Conservation (phyloP, 2,329 filamentous ascomycete genomes). For the Colletotrichum echinochloae region DNA sequence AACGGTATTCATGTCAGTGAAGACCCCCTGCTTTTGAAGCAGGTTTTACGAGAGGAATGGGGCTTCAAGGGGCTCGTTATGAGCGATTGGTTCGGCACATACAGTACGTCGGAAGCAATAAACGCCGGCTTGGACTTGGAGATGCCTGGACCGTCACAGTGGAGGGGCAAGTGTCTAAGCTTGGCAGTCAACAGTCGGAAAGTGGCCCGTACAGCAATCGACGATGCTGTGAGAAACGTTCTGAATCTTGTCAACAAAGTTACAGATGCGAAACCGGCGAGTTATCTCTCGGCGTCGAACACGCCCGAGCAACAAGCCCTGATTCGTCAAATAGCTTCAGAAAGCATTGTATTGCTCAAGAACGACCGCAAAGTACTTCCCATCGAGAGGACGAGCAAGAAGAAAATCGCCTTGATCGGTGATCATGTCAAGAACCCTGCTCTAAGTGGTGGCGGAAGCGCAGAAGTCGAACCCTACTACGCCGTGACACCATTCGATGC, state of each 20-base stretch:
- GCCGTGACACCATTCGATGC: conserved; percentile 79
- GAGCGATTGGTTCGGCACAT: conserved; percentile 70
- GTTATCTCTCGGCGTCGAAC: conserved; percentile 61
- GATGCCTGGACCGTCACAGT: conserved; percentile 68
- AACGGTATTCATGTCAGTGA: conserved; percentile 69
- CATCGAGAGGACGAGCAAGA: conserved; percentile 66
- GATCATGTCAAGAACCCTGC: conserved; percentile 44
- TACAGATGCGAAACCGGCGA: conserved; percentile 47
- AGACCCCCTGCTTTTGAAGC: conserved; percentile 61
- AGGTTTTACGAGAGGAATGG: conserved; percentile 67
- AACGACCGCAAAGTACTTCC: conserved; percentile 75
- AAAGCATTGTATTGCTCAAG: conserved; percentile 80
- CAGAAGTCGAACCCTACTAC: conserved; percentile 70
- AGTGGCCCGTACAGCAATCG: conserved; percentile 50
- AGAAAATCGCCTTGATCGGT: conserved; percentile 47
- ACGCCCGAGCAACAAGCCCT: conserved; percentile 68
- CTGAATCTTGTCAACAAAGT: conserved; percentile 67
- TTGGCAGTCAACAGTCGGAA: conserved; percentile 32
- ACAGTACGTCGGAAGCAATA: conserved; percentile 63
- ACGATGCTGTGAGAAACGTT: conserved; percentile 67
- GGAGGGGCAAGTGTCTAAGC: conserved; percentile 37
- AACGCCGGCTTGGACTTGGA: conserved; percentile 68
- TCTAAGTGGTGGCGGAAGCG: conserved; percentile 70
- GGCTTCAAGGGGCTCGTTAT: conserved; percentile 68
- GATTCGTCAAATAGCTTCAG: conserved; percentile 73